A percentile compares a stretch with the other conserved stretches of the same genome.
Evolutionary conservation across 2,329 filamentous ascomycete genomes (phyloP).

Genomic region (Fonsecaea multimorphosa): DNA sequence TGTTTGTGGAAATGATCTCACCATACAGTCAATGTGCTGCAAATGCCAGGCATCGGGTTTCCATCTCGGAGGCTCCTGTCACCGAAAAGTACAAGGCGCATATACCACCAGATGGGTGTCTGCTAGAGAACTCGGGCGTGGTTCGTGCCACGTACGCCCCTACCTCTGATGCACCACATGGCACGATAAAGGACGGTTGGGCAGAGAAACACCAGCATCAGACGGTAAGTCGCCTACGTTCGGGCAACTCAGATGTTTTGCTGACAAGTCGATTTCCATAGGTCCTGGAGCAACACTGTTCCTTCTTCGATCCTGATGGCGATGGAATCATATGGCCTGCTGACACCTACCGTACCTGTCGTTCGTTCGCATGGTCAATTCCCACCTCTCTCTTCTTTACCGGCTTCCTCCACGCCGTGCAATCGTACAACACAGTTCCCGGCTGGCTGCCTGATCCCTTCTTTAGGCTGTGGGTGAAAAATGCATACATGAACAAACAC

Average conservation of each 20-base stretch:
- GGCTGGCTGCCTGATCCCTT: slow-evolving; percentile 54
- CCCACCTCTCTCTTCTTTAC: slow-evolving; percentile 53
- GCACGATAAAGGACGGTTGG: slow-evolving; percentile 46
- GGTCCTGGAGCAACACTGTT: slow-evolving; percentile 60
- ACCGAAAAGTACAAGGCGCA: slow-evolving; percentile 25
- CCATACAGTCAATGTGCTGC: slow-evolving; percentile 7
- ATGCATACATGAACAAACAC: slow-evolving; percentile 53
- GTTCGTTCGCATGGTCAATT: slow-evolving; percentile 47
- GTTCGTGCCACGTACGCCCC: slow-evolving; percentile 48
- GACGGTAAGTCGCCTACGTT: slow-evolving; percentile 39
- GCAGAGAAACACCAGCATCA: slow-evolving; percentile 43
- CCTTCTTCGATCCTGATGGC: slow-evolving; percentile 59
- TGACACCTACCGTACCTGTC: slow-evolving; percentile 59
- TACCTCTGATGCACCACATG: slow-evolving; percentile 45
- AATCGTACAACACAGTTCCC: slow-evolving; percentile 57
- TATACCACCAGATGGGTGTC: slow-evolving; percentile 10
- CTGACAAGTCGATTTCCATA: slow-evolving; percentile 1
- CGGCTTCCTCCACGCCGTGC: slow-evolving; percentile 56
- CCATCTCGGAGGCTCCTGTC: slow-evolving; percentile 21
- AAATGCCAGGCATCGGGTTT: slow-evolving; percentile 1
- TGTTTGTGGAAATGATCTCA: neutral
- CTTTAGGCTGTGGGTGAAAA: slow-evolving; percentile 50
- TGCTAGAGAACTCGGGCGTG: slow-evolving; percentile 40
- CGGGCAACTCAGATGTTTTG: neutral
- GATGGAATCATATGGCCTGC: slow-evolving; percentile 61